Evolutionary conservation across 106 monocot genomes (phyloP), one percentile per base, ranked within the genome.

Genomic region (Allium fistulosum): DNA sequence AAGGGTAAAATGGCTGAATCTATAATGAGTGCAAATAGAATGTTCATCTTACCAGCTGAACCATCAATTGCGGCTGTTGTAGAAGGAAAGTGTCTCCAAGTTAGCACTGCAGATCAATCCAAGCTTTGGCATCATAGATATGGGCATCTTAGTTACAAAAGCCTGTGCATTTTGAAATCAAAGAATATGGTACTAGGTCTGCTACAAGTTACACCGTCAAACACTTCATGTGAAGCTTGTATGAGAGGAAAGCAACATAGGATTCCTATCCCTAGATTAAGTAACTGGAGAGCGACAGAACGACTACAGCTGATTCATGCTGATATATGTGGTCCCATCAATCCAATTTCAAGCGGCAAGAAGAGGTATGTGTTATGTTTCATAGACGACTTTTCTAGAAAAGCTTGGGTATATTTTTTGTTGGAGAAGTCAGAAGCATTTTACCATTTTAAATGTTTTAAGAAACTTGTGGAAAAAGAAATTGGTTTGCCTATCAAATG

Each of bases 391-490:
- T 60, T 16, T 60, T 14, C 7, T 60, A 28, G 59, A 14, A 5
- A 68, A 11, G 12, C 51, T 52, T 53, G 51, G 51, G 11, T 55
- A 1, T 68, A 68, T 53, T 68, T 68, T 26, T 53, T 55, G n/a
- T 18, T n/a, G 6, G 68, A 53, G 10, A 68, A 68, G 26, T 68
- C 7, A 53, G 68, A 68, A 26, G 53, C 52, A 1, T 68, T 68
- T 11, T 12, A 4, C 8, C 7, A 26, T 2, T 68, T 68, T 7
- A 53, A 68, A 22, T 3, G 6, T 13, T 68, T 17, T 53, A 27
- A 68, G 48, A 53, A 10, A 5, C 4, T 17, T 68, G 9, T 68
- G 18, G 68, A 68, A 10, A 68, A 68, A 55, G 68, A 68, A 26
- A 55, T 15, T 18, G 68, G 26, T 0, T 26, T 9, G 10, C 10